These are phyloP conservation scores for Gossypium lobatum DNA, from an alignment of 441 rosid species.

Conservation along the genomic window DNA sequence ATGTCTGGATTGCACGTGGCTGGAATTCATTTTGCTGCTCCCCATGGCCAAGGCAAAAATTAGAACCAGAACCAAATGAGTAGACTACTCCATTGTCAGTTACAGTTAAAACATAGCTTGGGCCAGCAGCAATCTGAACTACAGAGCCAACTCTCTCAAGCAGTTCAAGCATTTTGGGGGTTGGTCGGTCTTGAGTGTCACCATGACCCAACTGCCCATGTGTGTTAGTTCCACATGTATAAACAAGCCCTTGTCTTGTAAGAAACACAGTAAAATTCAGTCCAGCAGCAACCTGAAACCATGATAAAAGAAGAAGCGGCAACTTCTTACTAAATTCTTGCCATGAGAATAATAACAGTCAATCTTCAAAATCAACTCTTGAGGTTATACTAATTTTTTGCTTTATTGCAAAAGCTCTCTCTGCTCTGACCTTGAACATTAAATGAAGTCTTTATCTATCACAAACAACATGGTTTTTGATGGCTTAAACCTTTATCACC, in stretches of 20 bases:
- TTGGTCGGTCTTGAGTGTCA: conserved; percentile 66
- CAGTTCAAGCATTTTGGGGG: conserved; percentile 54
- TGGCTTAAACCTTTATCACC: not conserved
- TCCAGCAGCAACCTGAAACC: conserved; percentile 81
- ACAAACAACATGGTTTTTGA: not conserved
- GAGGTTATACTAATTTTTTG: not conserved
- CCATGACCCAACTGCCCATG: conserved; percentile 95
- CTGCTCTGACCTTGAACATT: not conserved
- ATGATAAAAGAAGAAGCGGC: not conserved
- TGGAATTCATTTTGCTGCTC: conserved; percentile 80
- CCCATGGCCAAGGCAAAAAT: conserved; percentile 95
- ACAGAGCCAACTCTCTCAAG: conserved; percentile 53
- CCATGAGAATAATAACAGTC: not conserved
- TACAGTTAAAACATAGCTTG: conserved; percentile 74
- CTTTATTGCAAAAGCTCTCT: not conserved
- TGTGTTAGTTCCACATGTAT: conserved; percentile 73
- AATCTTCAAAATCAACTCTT: not conserved
- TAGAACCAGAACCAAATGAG: conserved; percentile 89
- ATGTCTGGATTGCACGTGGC: conserved; percentile 70
- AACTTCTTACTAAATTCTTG: not conserved
- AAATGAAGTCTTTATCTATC: not conserved
- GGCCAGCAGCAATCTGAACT: conserved; percentile 83
- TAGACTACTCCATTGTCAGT: conserved; percentile 58
- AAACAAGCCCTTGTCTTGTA: conserved; percentile 66
- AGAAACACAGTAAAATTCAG: conserved; percentile 83